phyloP scores from a whole-genome alignment of 257 asterid genomes.

The Penstemon davidsonii region DNA sequence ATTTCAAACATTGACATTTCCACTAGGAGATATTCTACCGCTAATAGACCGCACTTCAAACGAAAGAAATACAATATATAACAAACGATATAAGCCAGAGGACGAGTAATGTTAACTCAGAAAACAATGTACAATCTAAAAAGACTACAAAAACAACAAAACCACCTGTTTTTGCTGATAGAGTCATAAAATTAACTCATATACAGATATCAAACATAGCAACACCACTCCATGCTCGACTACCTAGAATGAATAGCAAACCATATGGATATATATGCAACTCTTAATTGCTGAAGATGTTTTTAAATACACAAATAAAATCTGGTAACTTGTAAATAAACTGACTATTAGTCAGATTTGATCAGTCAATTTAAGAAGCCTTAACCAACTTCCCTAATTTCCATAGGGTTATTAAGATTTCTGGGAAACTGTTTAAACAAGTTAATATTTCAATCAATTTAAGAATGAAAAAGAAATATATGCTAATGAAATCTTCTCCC shows the following conservation, averaged over 20 bases:
- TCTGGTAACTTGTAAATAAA: background rate
- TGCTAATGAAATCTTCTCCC: conserved; percentile 2
- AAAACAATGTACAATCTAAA: background rate
- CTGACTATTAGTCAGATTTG: background rate
- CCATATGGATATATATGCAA: background rate
- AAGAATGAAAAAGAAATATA: background rate
- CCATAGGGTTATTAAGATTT: conserved; percentile 7
- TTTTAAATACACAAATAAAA: background rate
- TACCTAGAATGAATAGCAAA: background rate
- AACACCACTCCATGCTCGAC: no score
- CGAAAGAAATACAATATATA: background rate
- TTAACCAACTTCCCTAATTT: background rate
- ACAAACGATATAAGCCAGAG: background rate
- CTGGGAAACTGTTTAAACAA: background rate
- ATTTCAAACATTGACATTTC: background rate
- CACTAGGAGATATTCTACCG: background rate
- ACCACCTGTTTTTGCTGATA: no score
- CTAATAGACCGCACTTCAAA: background rate
- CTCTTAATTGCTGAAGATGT: background rate
- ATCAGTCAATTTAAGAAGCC: conserved; percentile 9
- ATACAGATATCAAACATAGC: background rate
- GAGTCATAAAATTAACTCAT: background rate
- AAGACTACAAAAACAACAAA: background rate
- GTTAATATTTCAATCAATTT: background rate
- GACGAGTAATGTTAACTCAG: conserved; percentile 6